These are phyloP conservation scores for Penicillium lagena DNA, from an alignment of 495 filamentous ascomycete genomes.

Conservation along the genomic window DNA sequence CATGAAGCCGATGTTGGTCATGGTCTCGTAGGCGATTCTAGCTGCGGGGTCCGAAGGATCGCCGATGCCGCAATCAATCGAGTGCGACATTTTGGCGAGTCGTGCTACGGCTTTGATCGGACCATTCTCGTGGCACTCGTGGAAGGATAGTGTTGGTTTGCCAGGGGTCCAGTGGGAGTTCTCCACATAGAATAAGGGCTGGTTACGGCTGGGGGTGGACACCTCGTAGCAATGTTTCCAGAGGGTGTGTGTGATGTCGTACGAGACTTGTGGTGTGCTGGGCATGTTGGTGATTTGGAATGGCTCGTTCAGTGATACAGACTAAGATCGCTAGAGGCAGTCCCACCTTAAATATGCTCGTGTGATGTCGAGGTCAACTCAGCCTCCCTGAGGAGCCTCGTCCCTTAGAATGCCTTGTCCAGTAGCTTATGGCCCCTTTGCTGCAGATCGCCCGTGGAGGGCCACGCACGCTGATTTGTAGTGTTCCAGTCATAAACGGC, in stretches of 20 bases:
- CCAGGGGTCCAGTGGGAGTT: conserved; percentile 19
- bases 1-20: conserved; percentile 14
- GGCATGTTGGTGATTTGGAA: background rate
- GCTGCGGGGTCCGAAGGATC: conserved; percentile 10
- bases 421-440: too few relatives aligned
- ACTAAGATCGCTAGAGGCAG: too few relatives aligned
- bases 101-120: too few relatives aligned
- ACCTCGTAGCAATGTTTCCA: conserved; percentile 24
- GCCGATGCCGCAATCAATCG: conserved; percentile 13
- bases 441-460: too few relatives aligned
- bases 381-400: too few relatives aligned
- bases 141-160: conserved; percentile 29
- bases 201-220: conserved; percentile 6
- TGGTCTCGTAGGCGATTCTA: conserved; percentile 18
- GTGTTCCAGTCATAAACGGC: too few relatives aligned
- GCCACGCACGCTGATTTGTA: too few relatives aligned
- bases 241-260: conserved; percentile 20
- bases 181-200: conserved; percentile 19
- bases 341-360: too few relatives aligned
- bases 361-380: too few relatives aligned
- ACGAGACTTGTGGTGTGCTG: background rate
- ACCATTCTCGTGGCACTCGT: background rate
- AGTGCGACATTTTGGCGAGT: too few relatives aligned
- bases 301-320: too few relatives aligned
- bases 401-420: too few relatives aligned